Evolutionary conservation across 106 monocot species (phyloP), one percentile per base, ranked within the genome.

Genomic region (Gastrodia elata): DNA sequence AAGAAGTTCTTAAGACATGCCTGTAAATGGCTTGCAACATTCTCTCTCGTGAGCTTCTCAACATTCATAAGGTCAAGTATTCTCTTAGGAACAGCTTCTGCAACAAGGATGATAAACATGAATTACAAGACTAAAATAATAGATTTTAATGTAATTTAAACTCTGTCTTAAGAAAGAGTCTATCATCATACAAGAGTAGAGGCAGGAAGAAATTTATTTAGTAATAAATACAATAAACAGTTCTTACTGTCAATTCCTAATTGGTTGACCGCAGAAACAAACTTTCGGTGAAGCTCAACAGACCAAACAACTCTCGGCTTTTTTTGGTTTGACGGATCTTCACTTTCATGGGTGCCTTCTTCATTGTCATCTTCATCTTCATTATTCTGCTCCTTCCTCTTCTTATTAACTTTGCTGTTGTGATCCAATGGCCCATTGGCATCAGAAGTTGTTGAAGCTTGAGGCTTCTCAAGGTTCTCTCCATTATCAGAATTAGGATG

Each of bases 231-330:
- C 27, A 0, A 46, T 10, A 14, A 5, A 68, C 9, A 65, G 3
- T 37, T 76, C 91, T 83, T 85, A 91, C 91, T 87, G n/a, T 91
- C 87, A 68, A 85, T 74, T 71, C 91, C 87, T 68, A 91, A 44
- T 26, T 91, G 87, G 55, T 87, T 78, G 61, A 91, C 87, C 57
- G 91, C 91, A 44, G 83, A 83, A 64, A 91, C 87, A 75, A 91
- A 91, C 41, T 91, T 91, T 56, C 81, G 78, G 34, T 91, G 91
- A 30, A 91, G 83, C 10, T 91, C 91, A 40, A 77, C 75, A 39
- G 91, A 83, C 91, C 91, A 91, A 76, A 91, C 91, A 65, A 91
- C 91, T 78, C 87, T 83, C 24, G 84, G 87, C 80, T 91, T 91
- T 39, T 87, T 91, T 71, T 87, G 91, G 52, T 71, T 6, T 25